Conservation (phyloP, 495 filamentous ascomycete genomes). For the Lophium mytilinum region DNA sequence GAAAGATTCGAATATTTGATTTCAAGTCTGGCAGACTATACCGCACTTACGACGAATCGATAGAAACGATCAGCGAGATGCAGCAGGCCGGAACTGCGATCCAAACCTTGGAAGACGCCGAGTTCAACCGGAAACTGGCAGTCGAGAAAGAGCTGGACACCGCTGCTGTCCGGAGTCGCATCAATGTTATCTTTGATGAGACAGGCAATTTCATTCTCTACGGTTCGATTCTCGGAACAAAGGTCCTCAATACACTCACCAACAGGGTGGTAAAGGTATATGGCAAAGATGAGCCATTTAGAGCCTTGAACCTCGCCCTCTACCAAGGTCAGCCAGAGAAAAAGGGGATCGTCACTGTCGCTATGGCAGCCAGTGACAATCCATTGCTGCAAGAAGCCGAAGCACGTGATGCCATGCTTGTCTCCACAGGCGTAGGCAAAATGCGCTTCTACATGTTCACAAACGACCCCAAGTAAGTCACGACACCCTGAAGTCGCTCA, state of each 20-base stretch:
- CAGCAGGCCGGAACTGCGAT: slow-evolving; percentile 81
- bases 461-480: slow-evolving; percentile 59
- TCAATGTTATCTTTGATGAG: slow-evolving; percentile 90
- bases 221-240: slow-evolving; percentile 81
- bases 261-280: slow-evolving; percentile 84
- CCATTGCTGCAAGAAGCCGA: slow-evolving; percentile 90
- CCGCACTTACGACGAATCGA: slow-evolving; percentile 89
- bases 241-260: slow-evolving; percentile 90
- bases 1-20: slow-evolving; percentile 86
- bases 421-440: slow-evolving; percentile 77
- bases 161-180: slow-evolving; percentile 55
- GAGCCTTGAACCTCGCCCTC: slow-evolving; percentile 72
- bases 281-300: slow-evolving; percentile 79
- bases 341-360: slow-evolving; percentile 87
- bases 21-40: slow-evolving; percentile 81
- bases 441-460: slow-evolving; percentile 98
- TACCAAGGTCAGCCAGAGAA: slow-evolving; percentile 93
- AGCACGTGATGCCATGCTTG: slow-evolving; percentile 79
- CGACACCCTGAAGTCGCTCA: not conserved
- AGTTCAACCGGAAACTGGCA: slow-evolving; percentile 84
- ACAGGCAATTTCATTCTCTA: slow-evolving; percentile 93
- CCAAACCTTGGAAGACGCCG: slow-evolving; percentile 73
- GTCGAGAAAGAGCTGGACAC: slow-evolving; percentile 80
- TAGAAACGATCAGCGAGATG: slow-evolving; percentile 79
- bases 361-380: slow-evolving; percentile 92